These are phyloP conservation scores for Backusella tarrabulga DNA, from an alignment of 192 early-diverging fungal species.

Conservation along the genomic window DNA sequence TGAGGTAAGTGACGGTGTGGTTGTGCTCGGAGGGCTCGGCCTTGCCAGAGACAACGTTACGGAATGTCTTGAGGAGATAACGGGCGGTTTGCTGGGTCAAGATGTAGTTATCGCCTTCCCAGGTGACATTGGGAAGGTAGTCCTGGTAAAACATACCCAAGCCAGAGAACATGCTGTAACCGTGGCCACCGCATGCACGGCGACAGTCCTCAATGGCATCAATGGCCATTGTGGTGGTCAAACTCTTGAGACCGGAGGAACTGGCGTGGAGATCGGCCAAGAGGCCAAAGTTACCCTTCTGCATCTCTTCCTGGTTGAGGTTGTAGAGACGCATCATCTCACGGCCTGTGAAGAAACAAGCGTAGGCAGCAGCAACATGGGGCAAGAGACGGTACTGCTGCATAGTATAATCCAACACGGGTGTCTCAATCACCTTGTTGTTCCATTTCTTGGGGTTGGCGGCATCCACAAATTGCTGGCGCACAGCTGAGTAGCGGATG, in stretches of 20 bases:
- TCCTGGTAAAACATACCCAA: constrained; percentile 67
- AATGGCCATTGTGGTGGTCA: constrained; percentile 68
- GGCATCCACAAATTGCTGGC: constrained; percentile 71
- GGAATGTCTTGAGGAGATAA: constrained; percentile 72
- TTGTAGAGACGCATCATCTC: constrained; percentile 64
- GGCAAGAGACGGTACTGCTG: constrained; percentile 75
- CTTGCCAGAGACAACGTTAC: constrained; percentile 51
- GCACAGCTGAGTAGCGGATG: constrained; percentile 66
- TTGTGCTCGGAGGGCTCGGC: constrained; percentile 43
- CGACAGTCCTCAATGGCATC: constrained; percentile 72
- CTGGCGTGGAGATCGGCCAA: constrained; percentile 76
- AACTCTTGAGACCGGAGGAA: constrained; percentile 69
- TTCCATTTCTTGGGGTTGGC: constrained; percentile 47
- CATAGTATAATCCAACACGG: constrained; percentile 77
- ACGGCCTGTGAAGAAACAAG: constrained; percentile 67
- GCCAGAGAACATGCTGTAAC: constrained; percentile 74
- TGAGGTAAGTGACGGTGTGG: constrained; percentile 43
- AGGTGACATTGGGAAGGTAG: constrained; percentile 72
- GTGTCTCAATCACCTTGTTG: constrained; percentile 57
- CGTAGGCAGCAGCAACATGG: constrained; percentile 70
- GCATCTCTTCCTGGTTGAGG: constrained; percentile 55
- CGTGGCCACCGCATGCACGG: constrained; percentile 77
- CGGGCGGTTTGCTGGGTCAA: constrained; percentile 84
- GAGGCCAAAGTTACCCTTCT: constrained; percentile 58
- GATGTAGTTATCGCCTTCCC: constrained; percentile 86